phyloP scores from a whole-genome alignment of 345 rosid genomes.

The Arabis hirsuta region DNA sequence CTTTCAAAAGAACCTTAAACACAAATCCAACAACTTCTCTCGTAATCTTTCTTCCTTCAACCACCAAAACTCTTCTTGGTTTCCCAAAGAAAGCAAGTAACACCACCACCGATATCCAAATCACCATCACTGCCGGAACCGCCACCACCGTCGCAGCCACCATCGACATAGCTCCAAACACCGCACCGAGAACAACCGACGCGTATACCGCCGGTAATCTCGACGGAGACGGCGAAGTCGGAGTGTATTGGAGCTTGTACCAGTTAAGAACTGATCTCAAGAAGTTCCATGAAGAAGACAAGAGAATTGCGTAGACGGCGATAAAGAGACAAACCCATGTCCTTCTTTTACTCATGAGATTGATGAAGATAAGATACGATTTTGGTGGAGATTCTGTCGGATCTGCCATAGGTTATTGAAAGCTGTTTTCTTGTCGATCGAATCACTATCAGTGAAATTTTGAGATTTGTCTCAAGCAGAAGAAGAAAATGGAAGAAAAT shows the following conservation, averaged over 20 bases:
- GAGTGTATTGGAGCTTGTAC: conserved; percentile 47
- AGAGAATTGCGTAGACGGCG: conserved; percentile 60
- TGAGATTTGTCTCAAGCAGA: neutral
- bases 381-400: conserved; percentile 16
- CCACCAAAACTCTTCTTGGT: conserved; percentile 57
- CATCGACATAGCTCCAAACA: conserved; percentile 73
- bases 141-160: conserved; percentile 78
- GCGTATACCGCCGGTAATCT: conserved; percentile 82
- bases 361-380: conserved; percentile 52
- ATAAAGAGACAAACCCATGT: conserved; percentile 81
- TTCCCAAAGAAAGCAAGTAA: conserved; percentile 76
- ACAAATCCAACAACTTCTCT: conserved; percentile 60
- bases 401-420: neutral
- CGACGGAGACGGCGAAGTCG: neutral
- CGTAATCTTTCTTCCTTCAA: conserved; percentile 67
- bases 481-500: neutral
- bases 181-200: conserved; percentile 72
- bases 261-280: conserved; percentile 69
- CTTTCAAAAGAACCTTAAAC: conserved; percentile 63
- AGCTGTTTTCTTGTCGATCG: neutral
- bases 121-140: conserved; percentile 78
- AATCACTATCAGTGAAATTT: neutral
- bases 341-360: conserved; percentile 77
- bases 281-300: conserved; percentile 66
- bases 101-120: conserved; percentile 70